Conservation (phyloP, 2,329 filamentous ascomycete species). For the Colletotrichum siamense region DNA sequence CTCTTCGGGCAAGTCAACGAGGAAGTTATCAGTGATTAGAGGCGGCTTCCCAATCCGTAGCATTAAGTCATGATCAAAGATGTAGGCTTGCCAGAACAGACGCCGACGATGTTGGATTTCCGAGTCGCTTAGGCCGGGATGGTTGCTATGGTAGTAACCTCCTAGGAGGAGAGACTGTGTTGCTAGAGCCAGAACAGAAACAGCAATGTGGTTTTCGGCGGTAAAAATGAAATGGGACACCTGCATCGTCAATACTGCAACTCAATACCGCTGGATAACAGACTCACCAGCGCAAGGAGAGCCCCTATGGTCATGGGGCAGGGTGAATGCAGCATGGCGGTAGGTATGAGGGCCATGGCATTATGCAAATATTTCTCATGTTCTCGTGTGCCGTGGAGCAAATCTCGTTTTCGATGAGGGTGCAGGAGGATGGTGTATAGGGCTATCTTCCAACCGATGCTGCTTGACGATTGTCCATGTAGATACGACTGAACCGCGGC, state of each 20-base stretch:
- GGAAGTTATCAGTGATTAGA: slow-evolving; percentile 14
- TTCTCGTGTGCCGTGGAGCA: background rate
- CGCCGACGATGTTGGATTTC: slow-evolving; percentile 1
- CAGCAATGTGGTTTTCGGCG: slow-evolving; percentile 5
- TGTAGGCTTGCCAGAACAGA: slow-evolving; percentile 10
- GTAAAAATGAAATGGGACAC: slow-evolving; percentile 5
- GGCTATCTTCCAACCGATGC: background rate
- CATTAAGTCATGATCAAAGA: slow-evolving; percentile 10
- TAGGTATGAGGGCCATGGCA: background rate
- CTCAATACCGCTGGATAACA: no score
- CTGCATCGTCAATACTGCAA: background rate
- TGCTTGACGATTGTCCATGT: background rate
- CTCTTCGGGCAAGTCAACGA: slow-evolving; percentile 14
- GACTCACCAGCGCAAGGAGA: background rate
- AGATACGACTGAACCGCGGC: background rate
- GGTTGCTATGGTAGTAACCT: background rate
- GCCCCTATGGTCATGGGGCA: background rate
- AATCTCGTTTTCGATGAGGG: background rate
- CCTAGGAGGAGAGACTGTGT: background rate
- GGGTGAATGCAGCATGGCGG: background rate
- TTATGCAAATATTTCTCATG: background rate
- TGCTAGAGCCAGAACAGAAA: background rate
- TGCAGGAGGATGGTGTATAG: background rate
- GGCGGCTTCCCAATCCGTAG: slow-evolving; percentile 15
- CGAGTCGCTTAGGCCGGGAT: background rate